Conservation (phyloP, 768 basidiomycete species). For the Mrakia gelida region DNA sequence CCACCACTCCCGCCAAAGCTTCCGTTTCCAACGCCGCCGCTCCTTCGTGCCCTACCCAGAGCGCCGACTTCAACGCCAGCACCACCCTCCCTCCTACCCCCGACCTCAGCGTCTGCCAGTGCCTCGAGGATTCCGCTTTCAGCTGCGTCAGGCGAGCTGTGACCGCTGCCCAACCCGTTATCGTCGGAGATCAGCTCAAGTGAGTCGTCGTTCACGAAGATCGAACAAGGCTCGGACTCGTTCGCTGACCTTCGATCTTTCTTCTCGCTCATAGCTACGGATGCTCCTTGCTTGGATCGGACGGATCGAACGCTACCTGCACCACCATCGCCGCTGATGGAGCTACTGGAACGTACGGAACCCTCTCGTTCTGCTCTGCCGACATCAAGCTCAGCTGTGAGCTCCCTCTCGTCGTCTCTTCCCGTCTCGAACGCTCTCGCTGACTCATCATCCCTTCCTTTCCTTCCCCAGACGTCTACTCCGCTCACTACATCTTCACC, state of each 20-base stretch:
- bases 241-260: not conserved
- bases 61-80: constrained; percentile 60
- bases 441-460: not conserved
- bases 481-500: constrained; percentile 64
- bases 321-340: constrained; percentile 68
- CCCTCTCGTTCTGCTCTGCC: constrained; percentile 72
- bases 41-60: constrained; percentile 60
- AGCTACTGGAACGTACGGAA: constrained; percentile 67
- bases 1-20: constrained; percentile 59
- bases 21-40: constrained; percentile 50
- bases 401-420: not conserved
- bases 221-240: not conserved
- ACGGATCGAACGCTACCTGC: constrained; percentile 56
- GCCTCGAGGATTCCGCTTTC: constrained; percentile 59
- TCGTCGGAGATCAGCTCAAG: constrained; percentile 42
- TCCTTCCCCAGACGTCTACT: constrained; percentile 62
- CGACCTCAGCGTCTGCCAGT: constrained; percentile 70
- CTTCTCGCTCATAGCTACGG: constrained; percentile 45
- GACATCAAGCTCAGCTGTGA: constrained; percentile 16
- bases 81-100: constrained; percentile 76
- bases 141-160: constrained; percentile 66
- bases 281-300: constrained; percentile 62
- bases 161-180: constrained; percentile 48
- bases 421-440: no score
- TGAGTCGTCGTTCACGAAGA: not conserved